Percentiles rank a stretch among this genome's conserved stretches.
Evolutionary conservation across 2,329 filamentous ascomycete species (phyloP).

Genomic region (Periconia digitata): DNA sequence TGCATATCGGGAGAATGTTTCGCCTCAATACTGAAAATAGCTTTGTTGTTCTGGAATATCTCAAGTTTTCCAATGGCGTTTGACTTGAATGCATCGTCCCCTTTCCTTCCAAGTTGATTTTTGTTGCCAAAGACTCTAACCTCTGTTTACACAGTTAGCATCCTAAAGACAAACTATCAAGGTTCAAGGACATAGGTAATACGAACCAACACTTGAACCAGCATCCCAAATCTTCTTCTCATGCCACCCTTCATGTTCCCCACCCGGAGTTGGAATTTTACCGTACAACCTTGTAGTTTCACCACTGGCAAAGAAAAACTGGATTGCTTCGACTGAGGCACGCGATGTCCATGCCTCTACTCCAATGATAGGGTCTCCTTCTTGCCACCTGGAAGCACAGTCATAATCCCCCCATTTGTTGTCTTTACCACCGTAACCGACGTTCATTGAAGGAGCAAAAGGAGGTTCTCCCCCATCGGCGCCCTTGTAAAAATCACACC

Average conservation of each 20-base stretch:
- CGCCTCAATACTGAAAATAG: conserved; percentile 2
- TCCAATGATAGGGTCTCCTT: conserved; percentile 1
- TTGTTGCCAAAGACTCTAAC: conserved; percentile 2
- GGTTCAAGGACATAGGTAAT: not conserved
- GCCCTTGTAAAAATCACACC: no score
- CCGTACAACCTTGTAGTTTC: no score
- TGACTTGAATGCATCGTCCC: not conserved
- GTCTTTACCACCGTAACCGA: no score
- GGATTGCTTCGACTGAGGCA: not conserved
- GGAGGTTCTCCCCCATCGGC: no score
- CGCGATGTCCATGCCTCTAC: conserved; percentile 3
- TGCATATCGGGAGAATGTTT: not conserved
- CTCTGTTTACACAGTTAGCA: not conserved
- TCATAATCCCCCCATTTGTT: no score
- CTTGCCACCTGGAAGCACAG: conserved; percentile 1
- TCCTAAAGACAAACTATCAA: no score
- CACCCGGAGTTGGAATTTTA: not conserved
- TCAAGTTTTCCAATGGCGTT: not conserved
- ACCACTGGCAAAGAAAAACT: not conserved
- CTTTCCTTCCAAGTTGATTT: not conserved
- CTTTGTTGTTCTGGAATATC: not conserved
- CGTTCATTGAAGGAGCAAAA: no score
- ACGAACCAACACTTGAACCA: conserved; percentile 1
- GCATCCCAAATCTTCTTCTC: not conserved
- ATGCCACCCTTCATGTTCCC: not conserved